Evolutionary conservation across 1,139 yeast genomes (phyloP), one percentile per base, ranked within the genome.

Genomic region (Blastobotrys proliferans): DNA sequence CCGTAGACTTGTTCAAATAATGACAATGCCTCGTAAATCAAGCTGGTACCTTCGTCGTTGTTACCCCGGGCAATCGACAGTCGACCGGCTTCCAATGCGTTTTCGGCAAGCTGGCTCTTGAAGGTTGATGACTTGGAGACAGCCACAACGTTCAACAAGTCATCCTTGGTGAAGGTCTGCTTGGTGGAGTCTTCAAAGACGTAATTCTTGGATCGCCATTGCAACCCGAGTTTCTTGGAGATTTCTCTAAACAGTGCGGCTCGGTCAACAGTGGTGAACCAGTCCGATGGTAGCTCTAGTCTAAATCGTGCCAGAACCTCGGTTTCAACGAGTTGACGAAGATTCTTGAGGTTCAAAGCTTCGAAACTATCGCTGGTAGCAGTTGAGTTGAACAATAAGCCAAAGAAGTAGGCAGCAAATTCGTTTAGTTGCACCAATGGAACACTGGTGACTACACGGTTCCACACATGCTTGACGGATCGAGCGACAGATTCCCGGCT

Each of bases 1-100:
- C 97, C 97, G 56, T 85, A 85, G 25, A 86, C 79, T 60, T 88
- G 95, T 61, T 90, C 95, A 53, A 79, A 79, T 45, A 87, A 73
- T 4, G 82, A 68, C 38, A 86, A 67, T 35, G 94, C 73, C 62
- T 90, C 96, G 29, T 73, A 67, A 53, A 88, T 68, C 42, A 86
- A 72, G 38, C 62, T 60, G 35, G 60, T 40, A 11, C 68, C 69
- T 14, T 56, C 51, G 4, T 62, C 64, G 34, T 52, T 50, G 19
- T 67, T 66, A 13, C 61, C 66, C 19, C 54, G 54, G 16, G 45
- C 35, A 35, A 66, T 49, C 16, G 65, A 52, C 27, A 50, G 41
- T 22, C 67, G 57, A 11, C 70, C 72, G n/a, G 69, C 64, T 45
- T 82, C 87, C 68, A 84, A 77, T 30, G 90, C 77, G 56, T 88